These are phyloP conservation scores for Corniculantispora saksenae DNA, from an alignment of 2,329 filamentous ascomycete species.

Conservation along the genomic window DNA sequence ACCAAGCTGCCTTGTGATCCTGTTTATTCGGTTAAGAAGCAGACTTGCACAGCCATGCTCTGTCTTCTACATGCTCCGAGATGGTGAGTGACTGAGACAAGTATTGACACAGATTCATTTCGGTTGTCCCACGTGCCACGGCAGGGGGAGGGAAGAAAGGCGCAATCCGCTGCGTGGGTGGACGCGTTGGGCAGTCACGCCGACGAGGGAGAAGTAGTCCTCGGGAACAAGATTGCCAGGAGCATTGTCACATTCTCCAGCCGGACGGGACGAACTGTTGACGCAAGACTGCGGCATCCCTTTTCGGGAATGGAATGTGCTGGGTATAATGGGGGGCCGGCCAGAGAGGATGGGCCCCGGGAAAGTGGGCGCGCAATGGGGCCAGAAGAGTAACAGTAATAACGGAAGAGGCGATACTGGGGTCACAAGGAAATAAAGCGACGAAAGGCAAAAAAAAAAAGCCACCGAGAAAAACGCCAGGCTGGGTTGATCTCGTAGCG, in stretches of 20 bases:
- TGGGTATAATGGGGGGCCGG: not conserved
- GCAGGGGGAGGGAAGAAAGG: not conserved
- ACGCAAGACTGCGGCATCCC: constrained; percentile 13
- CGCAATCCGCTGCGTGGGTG: not conserved
- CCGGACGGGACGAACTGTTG: constrained; percentile 9
- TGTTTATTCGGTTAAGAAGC: no score
- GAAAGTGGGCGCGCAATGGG: not conserved
- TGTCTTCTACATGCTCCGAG: not conserved
- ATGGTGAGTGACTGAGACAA: constrained; percentile 3
- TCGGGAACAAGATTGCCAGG: not conserved
- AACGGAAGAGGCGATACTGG: not conserved
- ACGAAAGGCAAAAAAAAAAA: not conserved
- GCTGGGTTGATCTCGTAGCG: not conserved
- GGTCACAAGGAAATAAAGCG: not conserved
- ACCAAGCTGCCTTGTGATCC: not conserved
- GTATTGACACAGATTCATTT: constrained; percentile 5
- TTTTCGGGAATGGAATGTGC: not conserved
- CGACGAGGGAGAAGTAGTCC: not conserved
- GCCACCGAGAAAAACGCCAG: constrained; percentile 10
- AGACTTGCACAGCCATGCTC: not conserved
- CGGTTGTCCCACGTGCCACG: constrained; percentile 7
- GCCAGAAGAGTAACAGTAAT: not conserved
- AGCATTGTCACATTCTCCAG: not conserved
- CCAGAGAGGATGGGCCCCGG: not conserved
- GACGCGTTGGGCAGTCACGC: not conserved